These are phyloP conservation scores for Lojkania enalia DNA, from an alignment of 2,329 filamentous ascomycete genomes.

Conservation along the genomic window DNA sequence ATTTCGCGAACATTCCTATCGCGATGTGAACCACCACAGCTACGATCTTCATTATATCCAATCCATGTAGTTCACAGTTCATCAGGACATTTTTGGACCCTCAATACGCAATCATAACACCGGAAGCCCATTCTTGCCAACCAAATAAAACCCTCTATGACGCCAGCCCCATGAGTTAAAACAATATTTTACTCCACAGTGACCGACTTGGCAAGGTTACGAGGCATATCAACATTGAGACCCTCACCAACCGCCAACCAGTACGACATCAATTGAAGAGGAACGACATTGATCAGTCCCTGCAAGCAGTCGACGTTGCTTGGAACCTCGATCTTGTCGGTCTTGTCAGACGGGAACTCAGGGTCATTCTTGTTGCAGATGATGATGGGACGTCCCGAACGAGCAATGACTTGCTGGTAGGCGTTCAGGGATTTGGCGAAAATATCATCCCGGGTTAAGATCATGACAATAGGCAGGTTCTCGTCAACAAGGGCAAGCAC, in stretches of 20 bases:
- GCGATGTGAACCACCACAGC: background rate
- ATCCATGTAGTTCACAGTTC: background rate
- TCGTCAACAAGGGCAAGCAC: conserved; percentile 96
- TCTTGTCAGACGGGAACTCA: conserved; percentile 86
- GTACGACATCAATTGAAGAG: conserved; percentile 96
- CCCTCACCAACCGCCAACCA: conserved; percentile 97
- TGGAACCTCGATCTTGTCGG: conserved; percentile 96
- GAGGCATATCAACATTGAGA: conserved; percentile 96
- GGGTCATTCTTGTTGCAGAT: conserved; percentile 92
- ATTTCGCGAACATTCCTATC: conserved; percentile 4
- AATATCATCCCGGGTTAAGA: conserved; percentile 91
- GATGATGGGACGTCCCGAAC: conserved; percentile 93
- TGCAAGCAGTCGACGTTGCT: conserved; percentile 94
- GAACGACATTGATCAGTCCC: conserved; percentile 96
- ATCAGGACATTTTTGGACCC: too few species aligned
- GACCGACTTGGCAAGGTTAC: conserved; percentile 98
- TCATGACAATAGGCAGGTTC: conserved; percentile 99
- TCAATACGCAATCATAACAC: conserved; percentile 29
- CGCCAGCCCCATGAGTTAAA: conserved; percentile 23
- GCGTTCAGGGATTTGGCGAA: conserved; percentile 99
- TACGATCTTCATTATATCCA: background rate
- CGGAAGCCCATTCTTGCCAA: conserved; percentile 31
- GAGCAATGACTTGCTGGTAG: conserved; percentile 98
- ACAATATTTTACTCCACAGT: conserved; percentile 79
- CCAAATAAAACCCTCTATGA: conserved; percentile 26